Evolutionary conservation across 2,329 filamentous ascomycete genomes (phyloP), one percentile per base, ranked within the genome.

Genomic region (Metarhizium album): DNA sequence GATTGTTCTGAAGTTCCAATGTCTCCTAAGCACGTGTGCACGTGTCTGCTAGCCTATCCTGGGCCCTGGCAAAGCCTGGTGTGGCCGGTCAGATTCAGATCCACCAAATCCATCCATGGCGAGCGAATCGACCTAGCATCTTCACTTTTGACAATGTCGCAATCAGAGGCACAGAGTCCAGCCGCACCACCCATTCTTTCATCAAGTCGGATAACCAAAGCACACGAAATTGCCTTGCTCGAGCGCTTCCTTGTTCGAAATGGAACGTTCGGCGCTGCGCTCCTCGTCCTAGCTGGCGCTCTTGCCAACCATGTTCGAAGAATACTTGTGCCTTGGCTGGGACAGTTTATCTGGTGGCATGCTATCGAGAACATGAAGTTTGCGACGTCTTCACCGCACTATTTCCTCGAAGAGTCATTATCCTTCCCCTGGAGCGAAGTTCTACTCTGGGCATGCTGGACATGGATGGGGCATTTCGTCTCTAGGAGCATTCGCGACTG

Each of bases 251-350:
- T 64, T 4, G 55, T 67, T 43, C 57, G 58, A 8, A 52, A 58
- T 42, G 62, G 62, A 33, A 56, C 61, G 52, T 52, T 55, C 7
- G 49, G 54, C 4, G 57, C 58, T 2, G 55, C 65, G 13, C 53
- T 57, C 1, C 59, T 61, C 46, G 57, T 70, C 42, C 38, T 62
- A 14, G 58, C 62, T 38, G 70, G 70, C 47, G 61, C 68, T 16
- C 52, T 71, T 13, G 42, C 65, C 24, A 66, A 73, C 60, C 70
- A 74, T 55, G 58, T 69, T 16, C 64, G 67, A 4, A 59, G 66
- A 20, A 56, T 63, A n/a, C 51, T 71, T 0, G 42, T 50, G 11
- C 66, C 64, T 6, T 61, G 54, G 57, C 52, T 67, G 0, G 62
- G 60, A 3, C 55, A 62, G 22, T 67, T 63, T 31, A 46, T 63